These are phyloP conservation scores for Leonotis leonurus DNA, from an alignment of 257 asterid genomes.

Conservation along the genomic window DNA sequence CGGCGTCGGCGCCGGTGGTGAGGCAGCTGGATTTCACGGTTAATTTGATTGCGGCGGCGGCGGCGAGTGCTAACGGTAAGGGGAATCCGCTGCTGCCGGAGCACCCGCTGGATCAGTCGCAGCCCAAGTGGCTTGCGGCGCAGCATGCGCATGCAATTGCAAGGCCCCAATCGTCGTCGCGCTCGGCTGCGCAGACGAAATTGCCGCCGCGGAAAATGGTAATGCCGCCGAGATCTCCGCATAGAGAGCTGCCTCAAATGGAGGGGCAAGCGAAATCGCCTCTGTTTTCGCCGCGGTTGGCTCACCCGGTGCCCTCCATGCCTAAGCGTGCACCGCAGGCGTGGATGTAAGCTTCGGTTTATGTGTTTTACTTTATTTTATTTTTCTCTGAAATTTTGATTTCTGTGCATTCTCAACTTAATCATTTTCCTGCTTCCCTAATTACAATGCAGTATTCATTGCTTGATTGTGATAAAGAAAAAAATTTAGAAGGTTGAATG, in stretches of 20 bases:
- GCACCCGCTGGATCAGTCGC: constrained; percentile 43
- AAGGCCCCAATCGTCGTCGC: constrained; percentile 26
- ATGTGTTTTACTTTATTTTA: background rate
- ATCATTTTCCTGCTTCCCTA: background rate
- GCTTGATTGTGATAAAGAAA: background rate
- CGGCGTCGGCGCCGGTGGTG: constrained; percentile 36
- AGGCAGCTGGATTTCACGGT: constrained; percentile 60
- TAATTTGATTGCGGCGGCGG: constrained; percentile 14
- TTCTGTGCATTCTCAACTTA: background rate
- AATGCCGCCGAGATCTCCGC: constrained; percentile 32
- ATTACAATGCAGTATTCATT: background rate
- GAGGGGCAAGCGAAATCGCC: constrained; percentile 23
- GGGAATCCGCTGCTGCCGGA: constrained; percentile 36
- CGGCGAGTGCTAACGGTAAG: constrained; percentile 15
- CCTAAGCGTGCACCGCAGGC: constrained; percentile 26
- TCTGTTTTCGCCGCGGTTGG: constrained; percentile 17
- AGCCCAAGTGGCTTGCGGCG: constrained; percentile 38
- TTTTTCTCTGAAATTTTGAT: background rate
- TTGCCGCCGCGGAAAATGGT: constrained; percentile 28
- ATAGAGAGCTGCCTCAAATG: constrained; percentile 17
- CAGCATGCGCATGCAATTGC: constrained; percentile 27
- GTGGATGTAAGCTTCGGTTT: constrained; percentile 21
- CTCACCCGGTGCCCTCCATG: constrained; percentile 18
- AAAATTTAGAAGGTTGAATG: background rate
- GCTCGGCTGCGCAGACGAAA: constrained; percentile 24